Evolutionary conservation across 73 alveolate genomes (phyloP), one percentile per base, ranked within the genome.

Genomic region (Vitrella brassicaformis): DNA sequence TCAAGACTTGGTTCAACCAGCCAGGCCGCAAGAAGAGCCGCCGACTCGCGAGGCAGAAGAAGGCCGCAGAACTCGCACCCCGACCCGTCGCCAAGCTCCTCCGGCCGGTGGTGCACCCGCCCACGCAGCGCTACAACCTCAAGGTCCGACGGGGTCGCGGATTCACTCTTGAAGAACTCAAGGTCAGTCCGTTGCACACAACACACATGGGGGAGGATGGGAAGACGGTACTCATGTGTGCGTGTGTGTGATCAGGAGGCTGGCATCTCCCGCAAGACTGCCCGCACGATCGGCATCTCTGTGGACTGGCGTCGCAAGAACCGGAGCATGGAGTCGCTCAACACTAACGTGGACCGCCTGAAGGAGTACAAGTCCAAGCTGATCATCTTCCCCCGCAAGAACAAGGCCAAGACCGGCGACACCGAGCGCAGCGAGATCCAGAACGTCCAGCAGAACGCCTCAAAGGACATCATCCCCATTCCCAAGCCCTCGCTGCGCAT

Each of bases 241-340:
- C 14, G 14, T 39, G 56, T 14, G 22, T 39, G 22, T 14, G 22
- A 8, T 4, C 56, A 85, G 81, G 93, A 78, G 69, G 98, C 97
- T 71, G 95, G 95, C 65, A 79, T 96, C 81, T 78, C 87, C 74
- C 88, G 95, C 27, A 71, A 89, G 65, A 94, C 90, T 80, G 99
- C 99, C 56, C 83, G 94, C 83, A 89, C 98, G 67, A 90, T 96
- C 47, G 99, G 99, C 39, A 92, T 96, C 67, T 90, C 96, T 27
- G 93, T 93, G 74, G 99, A 96, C 91, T 97, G 92, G 88, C 90
- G 99, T 81, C 94, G 99, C 89, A 87, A 90, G 71, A 92, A 96
- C 91, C 75, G 81, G 14, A 47, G 81, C 74, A 31, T 47, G 28
- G 81, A 74, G 69, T 47, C 73, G 31, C 47, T 74, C 26, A 69